These are phyloP conservation scores for Fagus crenata DNA, from an alignment of 306 rosid species.

Conservation along the genomic window DNA sequence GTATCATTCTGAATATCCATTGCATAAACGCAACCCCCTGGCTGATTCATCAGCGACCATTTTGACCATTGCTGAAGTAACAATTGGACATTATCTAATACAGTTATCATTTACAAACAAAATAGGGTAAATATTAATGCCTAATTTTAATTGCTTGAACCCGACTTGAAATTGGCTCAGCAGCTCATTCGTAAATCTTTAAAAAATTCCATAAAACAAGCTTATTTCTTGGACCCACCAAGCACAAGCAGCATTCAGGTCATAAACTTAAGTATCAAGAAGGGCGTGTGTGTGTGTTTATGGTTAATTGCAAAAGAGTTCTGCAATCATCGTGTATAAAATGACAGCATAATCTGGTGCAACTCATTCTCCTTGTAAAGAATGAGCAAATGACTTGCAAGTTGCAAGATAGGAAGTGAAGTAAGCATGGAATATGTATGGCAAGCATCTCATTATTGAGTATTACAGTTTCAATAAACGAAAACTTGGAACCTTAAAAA, in stretches of 20 bases:
- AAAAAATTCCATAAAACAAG: neutral
- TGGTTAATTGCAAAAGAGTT: neutral
- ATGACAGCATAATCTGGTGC: neutral
- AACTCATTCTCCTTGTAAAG: neutral
- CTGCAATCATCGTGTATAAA: neutral
- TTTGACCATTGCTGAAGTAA: slow-evolving; percentile 63
- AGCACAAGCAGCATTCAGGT: neutral
- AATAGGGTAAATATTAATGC: neutral
- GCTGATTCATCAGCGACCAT: slow-evolving; percentile 69
- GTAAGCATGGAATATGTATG: neutral
- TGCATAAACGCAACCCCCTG: slow-evolving; percentile 59
- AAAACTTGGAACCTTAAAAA: no score
- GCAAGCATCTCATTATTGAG: neutral
- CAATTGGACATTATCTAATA: neutral
- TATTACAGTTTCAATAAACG: neutral
- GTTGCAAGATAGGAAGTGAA: neutral
- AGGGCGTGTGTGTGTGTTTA: no score
- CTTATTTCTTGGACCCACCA: neutral
- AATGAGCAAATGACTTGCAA: neutral
- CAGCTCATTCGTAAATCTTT: neutral
- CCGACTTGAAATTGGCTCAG: neutral
- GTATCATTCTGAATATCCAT: slow-evolving; percentile 79
- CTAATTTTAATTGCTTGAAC: neutral
- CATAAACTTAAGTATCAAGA: neutral
- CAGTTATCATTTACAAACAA: neutral